Evolutionary conservation across 345 rosid genomes (phyloP).

Genomic region (Populus deltoides): DNA sequence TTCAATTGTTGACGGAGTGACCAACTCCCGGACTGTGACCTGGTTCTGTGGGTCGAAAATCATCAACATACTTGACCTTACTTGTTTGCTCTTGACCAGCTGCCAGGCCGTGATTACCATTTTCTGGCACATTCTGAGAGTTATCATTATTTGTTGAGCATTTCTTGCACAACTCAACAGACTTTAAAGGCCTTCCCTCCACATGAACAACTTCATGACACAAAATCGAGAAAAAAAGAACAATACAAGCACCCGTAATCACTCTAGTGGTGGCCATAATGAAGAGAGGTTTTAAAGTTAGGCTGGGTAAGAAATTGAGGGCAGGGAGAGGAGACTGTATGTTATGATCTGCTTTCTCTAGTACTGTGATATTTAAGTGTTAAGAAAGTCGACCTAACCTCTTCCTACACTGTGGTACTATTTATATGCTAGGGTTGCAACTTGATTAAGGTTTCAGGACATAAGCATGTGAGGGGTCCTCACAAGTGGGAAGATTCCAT

Average conservation of each 20-base stretch:
- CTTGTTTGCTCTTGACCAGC: conserved; percentile 18
- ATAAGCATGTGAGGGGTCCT: conserved; percentile 28
- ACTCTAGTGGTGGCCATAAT: conserved; percentile 24
- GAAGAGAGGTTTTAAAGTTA: not conserved
- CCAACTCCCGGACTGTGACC: conserved; percentile 53
- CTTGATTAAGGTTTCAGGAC: conserved; percentile 18
- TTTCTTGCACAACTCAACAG: conserved; percentile 14
- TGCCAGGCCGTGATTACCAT: not conserved
- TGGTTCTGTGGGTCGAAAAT: conserved; percentile 38
- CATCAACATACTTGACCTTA: conserved; percentile 21
- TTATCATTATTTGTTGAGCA: not conserved
- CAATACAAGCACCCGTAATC: conserved; percentile 7
- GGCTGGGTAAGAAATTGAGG: not conserved
- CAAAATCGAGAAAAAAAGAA: conserved; percentile 27
- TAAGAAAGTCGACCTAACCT: not conserved
- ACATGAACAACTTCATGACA: conserved; percentile 26
- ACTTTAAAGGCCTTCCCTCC: conserved; percentile 41
- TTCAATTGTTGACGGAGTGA: conserved; percentile 35
- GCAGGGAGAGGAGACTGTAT: not conserved
- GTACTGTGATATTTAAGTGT: conserved; percentile 7
- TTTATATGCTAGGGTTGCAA: not conserved
- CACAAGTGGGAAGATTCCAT: conserved; percentile 30
- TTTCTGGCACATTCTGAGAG: conserved; percentile 8
- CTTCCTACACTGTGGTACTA: not conserved
- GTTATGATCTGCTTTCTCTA: not conserved